Evolutionary conservation across 805 yeast genomes (phyloP).

Genomic region (Candida sanyiensis): DNA sequence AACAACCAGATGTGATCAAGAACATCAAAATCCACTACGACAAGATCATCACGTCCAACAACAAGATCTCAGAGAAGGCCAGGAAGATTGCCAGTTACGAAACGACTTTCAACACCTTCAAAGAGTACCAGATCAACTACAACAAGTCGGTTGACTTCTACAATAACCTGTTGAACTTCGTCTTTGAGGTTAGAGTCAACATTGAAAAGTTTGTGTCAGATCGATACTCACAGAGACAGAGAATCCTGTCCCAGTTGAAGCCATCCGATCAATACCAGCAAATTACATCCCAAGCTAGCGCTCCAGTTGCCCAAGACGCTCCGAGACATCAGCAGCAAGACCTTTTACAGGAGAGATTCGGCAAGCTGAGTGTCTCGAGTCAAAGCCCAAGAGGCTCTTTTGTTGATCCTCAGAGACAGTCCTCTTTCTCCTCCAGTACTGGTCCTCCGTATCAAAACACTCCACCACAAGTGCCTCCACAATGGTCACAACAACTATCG

Average conservation of each 20-base stretch:
- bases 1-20: constrained; percentile 52
- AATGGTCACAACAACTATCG: constrained; percentile 5
- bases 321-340: too few relatives aligned
- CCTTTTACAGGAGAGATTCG: constrained; percentile 18
- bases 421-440: constrained; percentile 12
- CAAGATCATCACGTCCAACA: constrained; percentile 36
- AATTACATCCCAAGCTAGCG: not conserved
- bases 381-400: constrained; percentile 19
- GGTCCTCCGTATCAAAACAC: constrained; percentile 2
- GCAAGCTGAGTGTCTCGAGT: constrained; percentile 15
- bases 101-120: constrained; percentile 53
- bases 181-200: constrained; percentile 20
- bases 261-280: constrained; percentile 7
- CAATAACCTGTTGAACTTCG: constrained; percentile 32
- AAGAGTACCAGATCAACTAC: constrained; percentile 50
- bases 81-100: constrained; percentile 37
- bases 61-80: constrained; percentile 38
- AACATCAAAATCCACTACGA: constrained; percentile 43
- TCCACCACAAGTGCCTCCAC: constrained; percentile 7
- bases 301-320: too few relatives aligned
- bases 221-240: constrained; percentile 22
- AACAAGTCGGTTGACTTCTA: constrained; percentile 63
- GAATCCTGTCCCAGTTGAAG: constrained; percentile 12
- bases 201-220: constrained; percentile 22
- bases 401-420: constrained; percentile 11